A percentile compares a stretch with the other conserved stretches of the same genome.
These are phyloP conservation scores for Pichiaceae sp. DNA, from an alignment of 1,139 yeast species.

Conservation along the genomic window DNA sequence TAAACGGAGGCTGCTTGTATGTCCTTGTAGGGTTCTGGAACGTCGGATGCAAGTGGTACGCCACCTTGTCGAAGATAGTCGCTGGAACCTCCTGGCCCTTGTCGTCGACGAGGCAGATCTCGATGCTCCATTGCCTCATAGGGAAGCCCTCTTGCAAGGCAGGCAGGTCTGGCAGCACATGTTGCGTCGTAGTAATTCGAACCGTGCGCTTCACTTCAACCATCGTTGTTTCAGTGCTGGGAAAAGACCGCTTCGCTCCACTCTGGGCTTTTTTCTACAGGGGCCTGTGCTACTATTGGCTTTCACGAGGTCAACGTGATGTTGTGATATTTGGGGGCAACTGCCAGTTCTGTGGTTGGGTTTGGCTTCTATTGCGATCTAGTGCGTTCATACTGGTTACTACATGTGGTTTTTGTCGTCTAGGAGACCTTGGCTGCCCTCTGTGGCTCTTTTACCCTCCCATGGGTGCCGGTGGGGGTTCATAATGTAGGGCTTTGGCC, in stretches of 20 bases:
- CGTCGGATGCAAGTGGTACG: slow-evolving; percentile 91
- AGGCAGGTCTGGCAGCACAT: slow-evolving; percentile 73
- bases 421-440: too few species aligned
- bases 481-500: too few species aligned
- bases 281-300: too few species aligned
- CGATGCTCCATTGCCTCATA: slow-evolving; percentile 90
- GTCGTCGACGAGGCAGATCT: slow-evolving; percentile 65
- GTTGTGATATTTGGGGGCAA: too few species aligned
- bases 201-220: slow-evolving; percentile 65
- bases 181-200: slow-evolving; percentile 82
- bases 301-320: too few species aligned
- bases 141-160: slow-evolving; percentile 89
- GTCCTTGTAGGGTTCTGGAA: slow-evolving; percentile 82
- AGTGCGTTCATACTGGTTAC: too few species aligned
- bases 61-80: slow-evolving; percentile 80
- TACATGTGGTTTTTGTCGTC: too few species aligned
- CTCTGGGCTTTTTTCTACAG: too few species aligned
- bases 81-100: slow-evolving; percentile 85
- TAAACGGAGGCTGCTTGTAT: slow-evolving; percentile 79
- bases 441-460: too few species aligned
- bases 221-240: slow-evolving; percentile 12
- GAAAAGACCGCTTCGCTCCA: background rate
- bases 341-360: too few species aligned
- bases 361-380: too few species aligned
- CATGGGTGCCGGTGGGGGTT: too few species aligned